Percentiles rank a stretch among this genome's conserved stretches.
phyloP scores from a whole-genome alignment of 2,329 filamentous ascomycete species.

The Amauroascus niger region DNA sequence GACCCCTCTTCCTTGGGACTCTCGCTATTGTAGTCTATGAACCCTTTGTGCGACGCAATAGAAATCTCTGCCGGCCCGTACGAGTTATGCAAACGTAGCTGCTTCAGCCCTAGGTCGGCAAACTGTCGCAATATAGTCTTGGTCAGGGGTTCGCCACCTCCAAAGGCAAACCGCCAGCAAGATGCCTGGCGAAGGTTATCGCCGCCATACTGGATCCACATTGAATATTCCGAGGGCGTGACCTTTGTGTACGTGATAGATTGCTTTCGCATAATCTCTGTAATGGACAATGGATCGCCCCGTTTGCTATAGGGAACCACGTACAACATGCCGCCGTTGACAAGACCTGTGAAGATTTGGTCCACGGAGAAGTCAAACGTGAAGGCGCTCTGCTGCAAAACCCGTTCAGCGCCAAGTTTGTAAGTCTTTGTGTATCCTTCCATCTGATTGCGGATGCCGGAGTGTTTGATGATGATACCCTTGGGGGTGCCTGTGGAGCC shows the following conservation, averaged over 20 bases:
- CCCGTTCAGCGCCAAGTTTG: slow-evolving; percentile 3
- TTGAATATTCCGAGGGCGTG: slow-evolving; percentile 20
- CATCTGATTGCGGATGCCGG: slow-evolving; percentile 20
- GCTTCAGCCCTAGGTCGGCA: slow-evolving; percentile 11
- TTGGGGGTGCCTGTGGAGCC: slow-evolving; percentile 32
- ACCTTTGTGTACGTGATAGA: slow-evolving; percentile 19
- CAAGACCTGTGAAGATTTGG: slow-evolving; percentile 19
- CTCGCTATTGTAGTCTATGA: background rate
- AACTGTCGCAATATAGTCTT: slow-evolving; percentile 12
- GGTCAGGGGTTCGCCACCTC: slow-evolving; percentile 19
- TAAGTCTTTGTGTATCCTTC: slow-evolving; percentile 14
- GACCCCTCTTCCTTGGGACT: background rate
- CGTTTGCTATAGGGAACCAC: slow-evolving; percentile 16
- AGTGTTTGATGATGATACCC: slow-evolving; percentile 30
- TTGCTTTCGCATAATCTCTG: slow-evolving; percentile 16
- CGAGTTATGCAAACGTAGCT: slow-evolving; percentile 12
- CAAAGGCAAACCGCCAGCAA: slow-evolving; percentile 17
- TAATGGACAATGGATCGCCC: slow-evolving; percentile 18
- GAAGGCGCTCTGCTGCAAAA: slow-evolving; percentile 18
- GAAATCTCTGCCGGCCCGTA: slow-evolving; percentile 20
- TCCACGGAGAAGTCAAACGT: slow-evolving; percentile 16
- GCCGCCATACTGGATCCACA: slow-evolving; percentile 16
- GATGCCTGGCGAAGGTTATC: slow-evolving; percentile 13
- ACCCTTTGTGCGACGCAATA: background rate
- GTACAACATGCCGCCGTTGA: slow-evolving; percentile 18